Evolutionary conservation across 768 basidiomycete species (phyloP).

Genomic region (Serpula lacrymans): DNA sequence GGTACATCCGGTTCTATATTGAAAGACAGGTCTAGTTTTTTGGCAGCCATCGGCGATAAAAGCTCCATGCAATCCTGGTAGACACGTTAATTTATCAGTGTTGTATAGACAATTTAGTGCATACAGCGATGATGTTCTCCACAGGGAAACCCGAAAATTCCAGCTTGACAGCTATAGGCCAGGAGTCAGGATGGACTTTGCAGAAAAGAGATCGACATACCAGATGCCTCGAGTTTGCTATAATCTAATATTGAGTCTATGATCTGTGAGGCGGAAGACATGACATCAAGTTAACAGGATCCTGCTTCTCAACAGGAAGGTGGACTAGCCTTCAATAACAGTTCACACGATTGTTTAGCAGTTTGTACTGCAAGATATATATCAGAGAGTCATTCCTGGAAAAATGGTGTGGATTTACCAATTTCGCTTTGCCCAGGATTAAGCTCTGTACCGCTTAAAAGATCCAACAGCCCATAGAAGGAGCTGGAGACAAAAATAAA

Average conservation of each 20-base stretch:
- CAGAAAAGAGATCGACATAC: constrained; percentile 25
- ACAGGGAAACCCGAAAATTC: constrained; percentile 64
- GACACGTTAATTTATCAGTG: background rate
- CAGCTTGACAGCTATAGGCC: constrained; percentile 56
- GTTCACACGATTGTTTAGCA: constrained; percentile 74
- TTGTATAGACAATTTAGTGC: constrained; percentile 13
- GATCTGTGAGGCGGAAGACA: constrained; percentile 40
- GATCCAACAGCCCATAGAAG: constrained; percentile 73
- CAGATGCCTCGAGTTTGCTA: constrained; percentile 75
- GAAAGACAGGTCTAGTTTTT: constrained; percentile 70
- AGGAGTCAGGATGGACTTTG: constrained; percentile 4
- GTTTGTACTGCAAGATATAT: constrained; percentile 53
- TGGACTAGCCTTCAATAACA: constrained; percentile 55
- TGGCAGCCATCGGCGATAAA: constrained; percentile 69
- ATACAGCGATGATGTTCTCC: constrained; percentile 69
- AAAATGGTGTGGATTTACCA: constrained; percentile 37
- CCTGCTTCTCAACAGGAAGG: too few species aligned
- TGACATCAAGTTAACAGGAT: background rate
- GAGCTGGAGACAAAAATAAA: constrained; percentile 40
- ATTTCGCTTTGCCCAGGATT: constrained; percentile 69
- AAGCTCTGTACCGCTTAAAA: constrained; percentile 69
- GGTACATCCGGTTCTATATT: constrained; percentile 69
- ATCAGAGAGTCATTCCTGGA: background rate
- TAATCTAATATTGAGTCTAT: constrained; percentile 79
- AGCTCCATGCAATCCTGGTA: constrained; percentile 73